These are phyloP conservation scores for Umbelopsis vinacea DNA, from an alignment of 192 early-diverging fungal genomes.

Conservation along the genomic window DNA sequence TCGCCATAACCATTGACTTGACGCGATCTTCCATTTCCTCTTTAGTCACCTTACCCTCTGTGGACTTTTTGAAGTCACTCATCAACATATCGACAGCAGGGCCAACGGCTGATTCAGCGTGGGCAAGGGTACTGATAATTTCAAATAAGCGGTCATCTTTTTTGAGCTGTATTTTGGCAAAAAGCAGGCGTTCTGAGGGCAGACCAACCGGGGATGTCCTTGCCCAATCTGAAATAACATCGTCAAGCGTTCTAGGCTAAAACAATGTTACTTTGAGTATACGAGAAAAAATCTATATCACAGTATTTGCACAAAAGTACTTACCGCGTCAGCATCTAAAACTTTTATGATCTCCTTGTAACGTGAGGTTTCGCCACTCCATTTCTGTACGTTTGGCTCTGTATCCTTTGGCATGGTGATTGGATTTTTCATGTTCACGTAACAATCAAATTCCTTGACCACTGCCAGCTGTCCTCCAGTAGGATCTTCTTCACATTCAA, in stretches of 20 bases:
- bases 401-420: conserved; percentile 26
- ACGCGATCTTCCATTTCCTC: conserved; percentile 1
- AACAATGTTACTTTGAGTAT: not conserved
- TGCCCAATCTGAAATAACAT: conserved; percentile 27
- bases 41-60: conserved; percentile 16
- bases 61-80: conserved; percentile 4
- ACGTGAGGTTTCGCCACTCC: conserved; percentile 19
- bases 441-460: conserved; percentile 1
- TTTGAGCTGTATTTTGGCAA: conserved; percentile 27
- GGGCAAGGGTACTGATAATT: conserved; percentile 12
- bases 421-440: conserved; percentile 22
- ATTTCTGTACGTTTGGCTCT: conserved; percentile 24
- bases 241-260: conserved; percentile 28
- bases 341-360: conserved; percentile 20
- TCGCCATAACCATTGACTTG: conserved; percentile 23
- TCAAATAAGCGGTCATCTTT: conserved; percentile 16
- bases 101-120: conserved; percentile 4
- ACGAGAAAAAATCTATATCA: not conserved
- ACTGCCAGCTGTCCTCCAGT: conserved; percentile 22
- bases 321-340: conserved; percentile 24
- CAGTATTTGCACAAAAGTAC: not conserved
- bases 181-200: conserved; percentile 26
- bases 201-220: conserved; percentile 23
- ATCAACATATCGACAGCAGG: conserved; percentile 16
- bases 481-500: conserved; percentile 26